Percentiles rank a stretch among this genome's conserved stretches.
Evolutionary conservation across 768 basidiomycete genomes (phyloP).

Genomic region (Pleurotus ostreatus): DNA sequence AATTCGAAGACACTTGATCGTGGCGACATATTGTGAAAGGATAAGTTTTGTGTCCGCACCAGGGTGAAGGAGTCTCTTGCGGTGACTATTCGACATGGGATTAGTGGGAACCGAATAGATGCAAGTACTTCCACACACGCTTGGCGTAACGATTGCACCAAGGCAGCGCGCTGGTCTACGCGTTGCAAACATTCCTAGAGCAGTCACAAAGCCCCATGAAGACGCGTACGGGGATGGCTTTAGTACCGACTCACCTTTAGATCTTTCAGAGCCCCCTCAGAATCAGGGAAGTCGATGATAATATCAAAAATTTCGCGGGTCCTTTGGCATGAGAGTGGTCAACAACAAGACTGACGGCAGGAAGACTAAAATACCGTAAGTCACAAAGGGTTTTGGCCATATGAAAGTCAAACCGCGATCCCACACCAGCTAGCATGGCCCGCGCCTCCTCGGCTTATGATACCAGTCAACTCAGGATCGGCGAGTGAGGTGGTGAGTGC

Average conservation of each 20-base stretch:
- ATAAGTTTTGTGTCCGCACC: conserved; percentile 94
- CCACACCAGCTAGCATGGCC: conserved; percentile 69
- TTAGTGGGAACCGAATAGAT: not conserved
- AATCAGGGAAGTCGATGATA: conserved; percentile 91
- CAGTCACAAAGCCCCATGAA: not conserved
- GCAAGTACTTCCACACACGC: conserved; percentile 45
- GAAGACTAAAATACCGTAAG: conserved; percentile 51
- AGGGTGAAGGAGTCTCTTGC: conserved; percentile 87
- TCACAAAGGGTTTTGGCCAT: conserved; percentile 90
- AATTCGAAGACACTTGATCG: conserved; percentile 85
- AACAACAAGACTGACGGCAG: not conserved
- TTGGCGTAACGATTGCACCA: conserved; percentile 76
- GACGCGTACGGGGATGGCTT: not conserved
- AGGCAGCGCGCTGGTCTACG: conserved; percentile 72
- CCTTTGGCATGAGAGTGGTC: conserved; percentile 27
- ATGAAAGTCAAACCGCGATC: conserved; percentile 86
- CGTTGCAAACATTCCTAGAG: conserved; percentile 71
- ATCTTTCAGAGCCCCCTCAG: conserved; percentile 79
- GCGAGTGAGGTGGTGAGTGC: conserved; percentile 15
- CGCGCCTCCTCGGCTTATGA: conserved; percentile 64
- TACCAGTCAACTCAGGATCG: not conserved
- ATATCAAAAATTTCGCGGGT: conserved; percentile 92
- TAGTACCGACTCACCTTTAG: conserved; percentile 52
- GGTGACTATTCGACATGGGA: conserved; percentile 49
- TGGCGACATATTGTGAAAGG: conserved; percentile 84